Evolutionary conservation across 257 asterid species (phyloP).

Genomic region (Euphrasia confusa): DNA sequence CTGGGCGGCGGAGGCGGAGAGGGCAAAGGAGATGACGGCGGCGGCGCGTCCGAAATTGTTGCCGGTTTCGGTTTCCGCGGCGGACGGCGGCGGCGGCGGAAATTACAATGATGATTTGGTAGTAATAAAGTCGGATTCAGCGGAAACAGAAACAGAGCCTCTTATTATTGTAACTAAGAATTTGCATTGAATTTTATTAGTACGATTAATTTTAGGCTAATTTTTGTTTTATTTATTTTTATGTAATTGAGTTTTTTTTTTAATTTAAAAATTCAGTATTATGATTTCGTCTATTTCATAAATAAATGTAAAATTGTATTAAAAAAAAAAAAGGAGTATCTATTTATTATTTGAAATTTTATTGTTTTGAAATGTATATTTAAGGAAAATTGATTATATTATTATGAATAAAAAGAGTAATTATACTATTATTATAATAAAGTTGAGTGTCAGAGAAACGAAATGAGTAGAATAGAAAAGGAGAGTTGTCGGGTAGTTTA

Average conservation of each 20-base stretch:
- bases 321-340: too few relatives aligned
- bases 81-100: constrained; percentile 21
- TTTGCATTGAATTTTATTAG: constrained; percentile 28
- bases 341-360: too few relatives aligned
- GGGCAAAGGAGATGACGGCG: constrained; percentile 59
- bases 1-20: constrained; percentile 61
- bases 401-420: too few relatives aligned
- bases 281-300: too few relatives aligned
- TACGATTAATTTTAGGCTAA: constrained; percentile 14
- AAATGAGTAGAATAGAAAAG: constrained; percentile 19
- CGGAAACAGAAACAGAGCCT: constrained; percentile 45
- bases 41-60: constrained; percentile 3
- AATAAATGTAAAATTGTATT: too few relatives aligned
- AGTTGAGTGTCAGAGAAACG: constrained; percentile 4
- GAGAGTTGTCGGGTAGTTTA: constrained; percentile 51
- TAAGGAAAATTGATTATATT: too few relatives aligned
- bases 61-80: constrained; percentile 27
- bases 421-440: neutral
- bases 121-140: constrained; percentile 33
- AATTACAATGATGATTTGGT: constrained; percentile 25
- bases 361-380: too few relatives aligned
- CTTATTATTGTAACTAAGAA: constrained; percentile 40
- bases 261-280: too few relatives aligned
- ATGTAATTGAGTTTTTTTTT: too few relatives aligned
- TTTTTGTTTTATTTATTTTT: neutral